These are phyloP conservation scores for Murraya paniculata DNA, from an alignment of 345 rosid genomes.

Conservation along the genomic window DNA sequence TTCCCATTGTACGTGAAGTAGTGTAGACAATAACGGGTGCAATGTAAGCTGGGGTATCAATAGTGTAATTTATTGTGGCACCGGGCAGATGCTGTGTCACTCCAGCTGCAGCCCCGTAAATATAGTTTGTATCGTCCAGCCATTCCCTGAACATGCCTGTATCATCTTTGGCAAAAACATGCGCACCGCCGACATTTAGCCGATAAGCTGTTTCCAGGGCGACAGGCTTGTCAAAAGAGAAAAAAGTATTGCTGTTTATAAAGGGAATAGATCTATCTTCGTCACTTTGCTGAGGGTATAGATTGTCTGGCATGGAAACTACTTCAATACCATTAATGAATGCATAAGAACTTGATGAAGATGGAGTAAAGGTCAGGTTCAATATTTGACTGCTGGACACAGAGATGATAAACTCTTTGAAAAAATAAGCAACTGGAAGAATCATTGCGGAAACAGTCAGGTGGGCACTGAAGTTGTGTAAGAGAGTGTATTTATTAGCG, in stretches of 20 bases:
- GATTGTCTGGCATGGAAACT: constrained; percentile 29
- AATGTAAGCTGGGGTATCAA: constrained; percentile 18
- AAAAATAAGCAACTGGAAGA: not conserved
- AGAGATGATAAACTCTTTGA: constrained; percentile 27
- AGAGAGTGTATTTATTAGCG: constrained; percentile 20
- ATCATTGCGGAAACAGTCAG: constrained; percentile 3
- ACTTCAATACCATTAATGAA: constrained; percentile 45
- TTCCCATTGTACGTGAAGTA: constrained; percentile 26
- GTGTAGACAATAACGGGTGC: constrained; percentile 30
- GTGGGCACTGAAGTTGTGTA: constrained; percentile 27
- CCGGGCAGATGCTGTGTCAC: not conserved
- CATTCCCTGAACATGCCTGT: constrained; percentile 33
- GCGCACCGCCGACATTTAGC: constrained; percentile 26
- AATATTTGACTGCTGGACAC: constrained; percentile 7
- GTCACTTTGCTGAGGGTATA: not conserved
- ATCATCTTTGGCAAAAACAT: not conserved
- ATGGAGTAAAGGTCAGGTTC: constrained; percentile 25
- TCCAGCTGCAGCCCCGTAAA: not conserved
- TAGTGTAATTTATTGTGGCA: constrained; percentile 8
- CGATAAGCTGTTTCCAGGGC: constrained; percentile 22
- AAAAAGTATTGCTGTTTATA: not conserved
- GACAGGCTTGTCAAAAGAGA: not conserved
- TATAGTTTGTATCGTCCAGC: constrained; percentile 1
- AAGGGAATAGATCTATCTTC: not conserved
- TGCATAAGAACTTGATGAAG: constrained; percentile 22